Evolutionary conservation across 1,284 basidiomycete genomes (phyloP).

Genomic region (Tilletia walkeri): DNA sequence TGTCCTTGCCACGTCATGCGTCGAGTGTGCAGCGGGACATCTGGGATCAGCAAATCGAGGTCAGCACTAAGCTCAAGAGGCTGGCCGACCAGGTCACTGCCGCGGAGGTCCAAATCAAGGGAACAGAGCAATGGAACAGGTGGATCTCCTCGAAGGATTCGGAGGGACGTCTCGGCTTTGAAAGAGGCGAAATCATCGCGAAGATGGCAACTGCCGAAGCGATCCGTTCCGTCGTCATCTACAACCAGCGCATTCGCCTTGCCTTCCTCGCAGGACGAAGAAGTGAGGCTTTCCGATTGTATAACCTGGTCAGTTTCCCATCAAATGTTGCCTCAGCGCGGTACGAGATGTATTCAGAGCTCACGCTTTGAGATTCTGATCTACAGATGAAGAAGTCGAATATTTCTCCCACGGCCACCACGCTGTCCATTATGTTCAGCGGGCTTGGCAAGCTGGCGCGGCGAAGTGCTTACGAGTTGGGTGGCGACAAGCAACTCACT

Average conservation of each 20-base stretch:
- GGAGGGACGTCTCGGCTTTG: background rate
- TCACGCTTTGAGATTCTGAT: background rate
- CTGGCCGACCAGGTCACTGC: background rate
- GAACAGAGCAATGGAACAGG: background rate
- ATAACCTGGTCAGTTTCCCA: background rate
- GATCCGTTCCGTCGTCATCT: background rate
- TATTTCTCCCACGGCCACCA: background rate
- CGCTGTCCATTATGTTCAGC: slow-evolving; percentile 4
- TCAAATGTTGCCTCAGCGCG: background rate
- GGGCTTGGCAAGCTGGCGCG: background rate
- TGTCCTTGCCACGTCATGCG: no score
- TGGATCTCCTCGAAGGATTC: background rate
- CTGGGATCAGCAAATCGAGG: background rate
- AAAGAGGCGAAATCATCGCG: background rate
- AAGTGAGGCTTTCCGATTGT: background rate
- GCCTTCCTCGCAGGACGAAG: background rate
- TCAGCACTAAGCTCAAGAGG: slow-evolving; percentile 5
- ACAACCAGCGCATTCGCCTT: background rate
- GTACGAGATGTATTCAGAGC: background rate
- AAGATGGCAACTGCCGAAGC: background rate
- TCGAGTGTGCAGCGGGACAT: background rate
- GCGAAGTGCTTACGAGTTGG: background rate
- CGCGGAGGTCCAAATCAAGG: background rate
- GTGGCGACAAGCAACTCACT: no score
- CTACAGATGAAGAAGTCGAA: slow-evolving; percentile 6